Base-by-base conservation (phyloP, 2,329 filamentous ascomycete species). In the Ophiostoma himal-ulmi region DNA sequence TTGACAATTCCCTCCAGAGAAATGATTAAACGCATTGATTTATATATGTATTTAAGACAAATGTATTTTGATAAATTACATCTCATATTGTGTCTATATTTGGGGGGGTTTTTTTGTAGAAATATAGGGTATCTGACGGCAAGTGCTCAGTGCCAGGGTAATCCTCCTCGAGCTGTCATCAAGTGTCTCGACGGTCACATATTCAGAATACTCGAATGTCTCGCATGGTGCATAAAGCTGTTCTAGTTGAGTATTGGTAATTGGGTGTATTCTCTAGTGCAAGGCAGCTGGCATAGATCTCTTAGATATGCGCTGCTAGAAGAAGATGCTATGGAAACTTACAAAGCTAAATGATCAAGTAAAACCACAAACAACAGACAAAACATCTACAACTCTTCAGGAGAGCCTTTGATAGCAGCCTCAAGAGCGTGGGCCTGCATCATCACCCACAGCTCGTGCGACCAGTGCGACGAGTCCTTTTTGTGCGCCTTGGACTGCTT, bases 401-500 rank as follows among this genome's bases (percentile, higher is more conserved):
- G 62, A 10, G 62, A 13, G 17, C 36, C 36, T 14, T 62, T 34
- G 62, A 65, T 37, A 36, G 36, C 62, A 13, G 17, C 22, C 20
- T 37, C 41, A n/a, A 52, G 34, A 30, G 41, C 68, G 17, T 67
- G 44, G 26, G 71, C 69, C 26, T 70, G 68, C n/a, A 72, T 54
- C 26, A 69, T 66, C 65, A 68, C 69, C 73, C 70, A 73, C 44
- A 75, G 54, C 54, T 73, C 72, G 41, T 67, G 65, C 1, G 72
- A 69, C 73, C 72, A 73, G 54, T 73, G 73, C 10, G 57, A 44
- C 44, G 82, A 84, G 70, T 82, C 78, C 48, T 75, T 75, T 14
- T 78, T 75, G n/a, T 75, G 72, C 73, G 76, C 75, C 76, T 77
- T 77, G 73, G 77, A 77, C 69, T 82, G 79, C 69, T 75, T 76